Evolutionary conservation across 129 eudicot species (phyloP).

Genomic region (Dittrichia graveolens): DNA sequence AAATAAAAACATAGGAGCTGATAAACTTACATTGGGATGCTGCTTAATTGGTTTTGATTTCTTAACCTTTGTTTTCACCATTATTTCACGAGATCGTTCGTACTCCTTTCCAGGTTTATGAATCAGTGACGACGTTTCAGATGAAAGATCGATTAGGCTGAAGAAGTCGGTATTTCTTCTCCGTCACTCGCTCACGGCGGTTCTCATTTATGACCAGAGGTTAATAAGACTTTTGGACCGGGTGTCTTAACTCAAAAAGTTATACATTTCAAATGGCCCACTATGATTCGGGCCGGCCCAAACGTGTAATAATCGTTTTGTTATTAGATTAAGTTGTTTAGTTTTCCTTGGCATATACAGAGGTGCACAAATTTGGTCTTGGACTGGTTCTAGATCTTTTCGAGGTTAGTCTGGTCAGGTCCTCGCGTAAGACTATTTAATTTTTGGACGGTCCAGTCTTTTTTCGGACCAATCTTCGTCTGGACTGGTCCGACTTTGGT

Average conservation of each 20-base stretch:
- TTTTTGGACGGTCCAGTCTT: too few relatives aligned
- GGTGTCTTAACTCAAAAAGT: background rate
- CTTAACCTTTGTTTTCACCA: conserved; percentile 79
- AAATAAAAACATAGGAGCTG: background rate
- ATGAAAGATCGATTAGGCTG: conserved; percentile 14
- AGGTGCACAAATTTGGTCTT: too few relatives aligned
- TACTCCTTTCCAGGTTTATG: background rate
- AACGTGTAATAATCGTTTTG: background rate
- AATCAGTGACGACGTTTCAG: background rate
- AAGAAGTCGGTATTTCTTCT: conserved; percentile 18
- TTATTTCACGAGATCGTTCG: conserved; percentile 25
- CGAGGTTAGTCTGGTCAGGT: too few relatives aligned
- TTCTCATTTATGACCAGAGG: background rate
- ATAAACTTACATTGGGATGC: conserved; percentile 53
- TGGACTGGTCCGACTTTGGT: too few relatives aligned
- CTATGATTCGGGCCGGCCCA: background rate
- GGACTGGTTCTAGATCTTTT: too few relatives aligned
- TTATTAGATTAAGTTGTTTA: background rate
- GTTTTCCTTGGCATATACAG: too few relatives aligned
- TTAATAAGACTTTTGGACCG: background rate
- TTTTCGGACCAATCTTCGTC: too few relatives aligned
- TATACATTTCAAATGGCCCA: conserved; percentile 7
- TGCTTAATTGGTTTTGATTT: conserved; percentile 63
- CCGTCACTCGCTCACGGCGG: conserved; percentile 6
- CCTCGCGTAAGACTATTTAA: too few relatives aligned